Base-by-base conservation (phyloP, 192 early-diverging fungal genomes). In the Mortierella antarctica region DNA sequence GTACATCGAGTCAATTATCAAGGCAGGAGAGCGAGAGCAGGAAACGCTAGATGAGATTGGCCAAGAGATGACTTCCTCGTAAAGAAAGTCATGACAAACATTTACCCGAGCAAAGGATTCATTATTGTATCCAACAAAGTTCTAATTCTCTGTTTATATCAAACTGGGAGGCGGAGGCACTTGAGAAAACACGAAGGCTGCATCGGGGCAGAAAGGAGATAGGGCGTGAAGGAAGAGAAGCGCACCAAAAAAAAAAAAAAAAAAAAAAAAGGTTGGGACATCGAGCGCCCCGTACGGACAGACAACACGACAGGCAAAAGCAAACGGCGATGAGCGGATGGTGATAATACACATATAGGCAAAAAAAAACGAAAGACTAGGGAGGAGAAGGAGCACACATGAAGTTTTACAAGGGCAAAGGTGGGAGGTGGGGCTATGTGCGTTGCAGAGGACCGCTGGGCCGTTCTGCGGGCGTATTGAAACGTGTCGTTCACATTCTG, bases 1-100 rank as follows among this genome's bases (percentile, higher is more conserved):
- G 15, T 80, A 72, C 60, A 72, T 80, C 47, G 77, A 80, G 12
- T n/a, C 61, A 2, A 44, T 80, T 49, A 61, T 80, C 48, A 62
- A 63, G 31, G 57, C 77, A 7, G 77, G 65, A 7, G 77, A 80
- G 21, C 69, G 77, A 11, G 31, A 40, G 12, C n/a, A 49, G 7
- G 65, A 61, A 6, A 1, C 20, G 9, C 2, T 47, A 12, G 31
- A 67, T 42, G 53, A 72, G 31, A 17, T 53, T 11, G 60, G 70
- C 20, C 58, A 70, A 51, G 64, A 66, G 23, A 50, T 39, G 20
- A 39, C 67, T 5, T 53, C 62, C 40, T 65, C 31, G 31, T 31
- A 31, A 31, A 31, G 31, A 31, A 31, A 31, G 31, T 31, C 31
- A 31, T 40, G 39, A 60, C 18, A 12, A 23, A 56, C 54, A 23